phyloP scores from a whole-genome alignment of 768 basidiomycete species.

The Tricholoma terreum region DNA sequence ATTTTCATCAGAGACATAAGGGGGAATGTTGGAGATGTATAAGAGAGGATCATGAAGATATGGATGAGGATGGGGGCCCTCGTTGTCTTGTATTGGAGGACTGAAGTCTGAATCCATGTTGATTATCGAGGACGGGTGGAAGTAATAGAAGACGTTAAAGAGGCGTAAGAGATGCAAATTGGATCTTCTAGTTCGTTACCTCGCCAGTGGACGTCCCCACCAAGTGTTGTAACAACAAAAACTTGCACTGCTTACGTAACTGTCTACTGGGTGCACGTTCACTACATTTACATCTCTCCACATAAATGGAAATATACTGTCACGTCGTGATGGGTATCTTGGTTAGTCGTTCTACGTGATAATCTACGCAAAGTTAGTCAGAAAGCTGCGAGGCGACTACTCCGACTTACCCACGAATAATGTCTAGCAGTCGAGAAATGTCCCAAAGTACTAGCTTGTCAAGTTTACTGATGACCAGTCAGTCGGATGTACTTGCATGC shows the following conservation, averaged over 20 bases:
- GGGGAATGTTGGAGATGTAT: slow-evolving; percentile 76
- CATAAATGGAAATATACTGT: too few species aligned
- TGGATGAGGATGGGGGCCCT: slow-evolving; percentile 61
- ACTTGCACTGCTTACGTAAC: slow-evolving; percentile 19
- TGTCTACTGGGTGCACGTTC: background rate
- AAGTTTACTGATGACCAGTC: background rate
- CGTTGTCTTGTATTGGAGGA: slow-evolving; percentile 30
- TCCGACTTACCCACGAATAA: background rate
- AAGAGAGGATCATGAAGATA: slow-evolving; percentile 82
- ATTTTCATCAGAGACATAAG: slow-evolving; percentile 71
- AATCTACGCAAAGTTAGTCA: background rate
- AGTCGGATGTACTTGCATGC: background rate
- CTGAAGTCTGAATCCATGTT: slow-evolving; percentile 45
- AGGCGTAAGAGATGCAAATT: slow-evolving; percentile 8
- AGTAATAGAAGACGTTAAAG: slow-evolving; percentile 12
- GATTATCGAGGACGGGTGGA: slow-evolving; percentile 26
- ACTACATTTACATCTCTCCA: background rate
- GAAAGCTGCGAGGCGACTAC: background rate
- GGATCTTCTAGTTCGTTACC: slow-evolving; percentile 13
- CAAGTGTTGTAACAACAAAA: slow-evolving; percentile 23
- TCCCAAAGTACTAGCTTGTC: background rate
- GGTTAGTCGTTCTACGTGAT: background rate
- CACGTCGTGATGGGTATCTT: background rate
- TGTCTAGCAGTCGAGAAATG: background rate
- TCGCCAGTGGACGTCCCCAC: slow-evolving; percentile 25